phyloP scores from a whole-genome alignment of 2,329 filamentous ascomycete species.

The Pestalotiopsis sp. region DNA sequence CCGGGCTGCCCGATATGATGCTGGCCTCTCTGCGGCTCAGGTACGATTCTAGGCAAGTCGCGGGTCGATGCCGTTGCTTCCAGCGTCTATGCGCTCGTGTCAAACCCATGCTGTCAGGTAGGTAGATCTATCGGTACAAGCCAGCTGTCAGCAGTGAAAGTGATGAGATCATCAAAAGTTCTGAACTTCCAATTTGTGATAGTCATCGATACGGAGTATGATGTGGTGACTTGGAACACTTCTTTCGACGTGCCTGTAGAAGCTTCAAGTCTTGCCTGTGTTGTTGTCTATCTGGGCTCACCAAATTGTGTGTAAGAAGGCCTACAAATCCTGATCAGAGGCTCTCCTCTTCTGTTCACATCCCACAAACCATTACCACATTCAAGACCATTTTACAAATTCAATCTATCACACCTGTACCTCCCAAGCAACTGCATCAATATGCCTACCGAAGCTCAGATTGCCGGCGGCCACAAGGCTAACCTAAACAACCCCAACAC shows the following conservation, averaged over 20 bases:
- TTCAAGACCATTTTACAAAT: neutral
- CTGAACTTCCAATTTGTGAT: neutral
- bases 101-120: neutral
- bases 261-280: neutral
- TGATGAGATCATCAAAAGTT: slow-evolving; percentile 7
- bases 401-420: neutral
- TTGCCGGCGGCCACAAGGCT: slow-evolving; percentile 63
- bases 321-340: neutral
- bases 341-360: neutral
- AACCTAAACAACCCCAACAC: slow-evolving; percentile 60
- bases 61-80: neutral
- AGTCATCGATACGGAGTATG: neutral
- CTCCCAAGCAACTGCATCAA: slow-evolving; percentile 24
- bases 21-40: neutral
- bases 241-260: neutral
- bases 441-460: slow-evolving; percentile 53
- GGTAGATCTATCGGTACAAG: neutral
- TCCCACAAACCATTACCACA: neutral
- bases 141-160: neutral
- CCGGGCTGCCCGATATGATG: neutral
- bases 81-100: neutral
- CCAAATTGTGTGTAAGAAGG: neutral
- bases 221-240: neutral
- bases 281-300: neutral
- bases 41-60: neutral